Evolutionary conservation across 78 protist species (phyloP).

Genomic region (Planoprotostelium fungivorum): DNA sequence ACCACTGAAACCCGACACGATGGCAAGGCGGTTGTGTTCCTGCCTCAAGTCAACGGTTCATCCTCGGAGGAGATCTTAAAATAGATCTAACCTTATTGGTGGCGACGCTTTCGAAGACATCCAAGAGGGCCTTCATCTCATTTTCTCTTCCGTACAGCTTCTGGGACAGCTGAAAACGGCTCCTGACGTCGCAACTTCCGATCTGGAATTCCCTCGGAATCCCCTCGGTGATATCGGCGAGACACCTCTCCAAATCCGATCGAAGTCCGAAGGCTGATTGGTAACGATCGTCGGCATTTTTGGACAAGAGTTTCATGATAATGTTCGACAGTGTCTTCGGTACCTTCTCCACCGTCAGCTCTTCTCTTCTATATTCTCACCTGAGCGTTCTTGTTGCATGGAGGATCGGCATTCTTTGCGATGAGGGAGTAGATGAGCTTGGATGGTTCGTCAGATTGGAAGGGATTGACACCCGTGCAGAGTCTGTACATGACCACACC

Average conservation of each 20-base stretch:
- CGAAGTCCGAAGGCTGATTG: background rate
- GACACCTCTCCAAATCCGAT: background rate
- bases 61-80: background rate
- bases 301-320: background rate
- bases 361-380: background rate
- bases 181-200: background rate
- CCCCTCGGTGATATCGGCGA: background rate
- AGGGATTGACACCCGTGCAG: background rate
- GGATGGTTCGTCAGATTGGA: background rate
- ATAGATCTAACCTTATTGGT: background rate
- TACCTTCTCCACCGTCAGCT: background rate
- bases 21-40: slow-evolving; percentile 24
- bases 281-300: background rate
- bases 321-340: background rate
- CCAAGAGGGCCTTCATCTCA: background rate
- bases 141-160: background rate
- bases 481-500: background rate
- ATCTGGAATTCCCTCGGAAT: background rate
- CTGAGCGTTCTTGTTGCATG: background rate
- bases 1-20: slow-evolving; percentile 33
- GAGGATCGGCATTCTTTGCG: background rate
- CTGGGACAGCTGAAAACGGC: background rate
- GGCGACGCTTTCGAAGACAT: background rate
- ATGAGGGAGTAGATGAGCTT: background rate
- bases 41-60: background rate